Base-by-base conservation (phyloP, 345 rosid genomes). In the Alliaria petiolata region DNA sequence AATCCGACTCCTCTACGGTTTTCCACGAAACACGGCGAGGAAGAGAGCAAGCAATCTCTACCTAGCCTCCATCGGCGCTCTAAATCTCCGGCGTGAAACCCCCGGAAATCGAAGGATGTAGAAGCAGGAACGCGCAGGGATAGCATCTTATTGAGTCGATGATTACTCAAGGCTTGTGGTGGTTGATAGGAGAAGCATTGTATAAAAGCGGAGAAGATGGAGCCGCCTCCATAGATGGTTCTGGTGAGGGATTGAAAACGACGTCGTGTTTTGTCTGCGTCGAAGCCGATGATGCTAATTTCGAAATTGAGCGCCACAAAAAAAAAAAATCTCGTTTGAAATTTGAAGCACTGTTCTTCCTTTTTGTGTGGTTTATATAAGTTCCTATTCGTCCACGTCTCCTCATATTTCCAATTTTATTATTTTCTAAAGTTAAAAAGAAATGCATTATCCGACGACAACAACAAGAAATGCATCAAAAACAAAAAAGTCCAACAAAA, bases 271-370 rank as follows among this genome's bases (percentile, higher is more conserved):
- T n/a, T n/a, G n/a, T n/a, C n/a, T n/a, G n/a, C n/a, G n/a, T n/a
- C n/a, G n/a, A n/a, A n/a, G n/a, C n/a, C n/a, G n/a, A n/a, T 64
- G 39, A 47, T 50, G 53, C 44, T 69, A 33, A 13, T 55, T 55
- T 76, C 65, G 60, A 69, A 76, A 76, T 63, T 55, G n/a, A 76
- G 70, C 79, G 75, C 71, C 75, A 76, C 79, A 49, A 38, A 69
- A 4, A 17, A 9, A 9, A 9, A 9, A 4, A 76, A n/a, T n/a
- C n/a, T 68, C 51, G 70, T 75, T 53, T 40, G 3, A 5, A 66
- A 2, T 43, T 73, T 73, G 5, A 28, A 58, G 26, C 56, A 11
- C 7, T 28, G 15, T 31, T 28, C 31, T n/a, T 28, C 3, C 0
- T n/a, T n/a, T 25, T 45, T 58, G 13, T 75, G 64, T 75, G 79